phyloP scores from a whole-genome alignment of 2,329 filamentous ascomycete genomes.

The Penicillium sp. region DNA sequence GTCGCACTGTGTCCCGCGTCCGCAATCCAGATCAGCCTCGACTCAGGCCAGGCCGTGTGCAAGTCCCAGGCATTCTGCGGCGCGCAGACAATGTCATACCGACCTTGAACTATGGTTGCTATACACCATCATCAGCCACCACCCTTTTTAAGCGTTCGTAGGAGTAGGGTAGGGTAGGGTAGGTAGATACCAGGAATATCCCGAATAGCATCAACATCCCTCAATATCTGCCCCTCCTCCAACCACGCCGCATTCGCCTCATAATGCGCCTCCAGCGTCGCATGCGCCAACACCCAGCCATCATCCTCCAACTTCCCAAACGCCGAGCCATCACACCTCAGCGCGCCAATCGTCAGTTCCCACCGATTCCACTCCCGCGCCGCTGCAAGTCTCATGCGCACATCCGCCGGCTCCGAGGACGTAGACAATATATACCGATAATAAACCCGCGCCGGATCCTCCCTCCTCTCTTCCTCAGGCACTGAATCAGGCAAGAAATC shows the following conservation, averaged over 20 bases:
- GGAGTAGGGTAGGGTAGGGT: too few relatives aligned
- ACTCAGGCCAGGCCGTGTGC: constrained; percentile 36
- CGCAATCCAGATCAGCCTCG: constrained; percentile 27
- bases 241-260: constrained; percentile 41
- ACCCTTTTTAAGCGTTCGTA: too few relatives aligned
- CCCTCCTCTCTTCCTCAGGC: too few relatives aligned
- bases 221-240: constrained; percentile 39
- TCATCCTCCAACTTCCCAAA: constrained; percentile 29
- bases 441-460: background rate
- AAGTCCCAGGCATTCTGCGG: constrained; percentile 42
- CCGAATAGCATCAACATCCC: constrained; percentile 32
- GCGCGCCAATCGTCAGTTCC: constrained; percentile 29
- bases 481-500: background rate
- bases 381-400: constrained; percentile 24
- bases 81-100: constrained; percentile 46
- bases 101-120: constrained; percentile 40
- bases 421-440: constrained; percentile 16
- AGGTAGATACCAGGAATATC: constrained; percentile 32
- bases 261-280: constrained; percentile 43
- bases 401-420: background rate
- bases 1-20: constrained; percentile 32
- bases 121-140: too few relatives aligned
- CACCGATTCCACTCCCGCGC: constrained; percentile 35
- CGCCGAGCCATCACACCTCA: constrained; percentile 18
- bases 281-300: constrained; percentile 32